Evolutionary conservation across 495 filamentous ascomycete species (phyloP).

Genomic region (Rostrohypoxylon terebratum): DNA sequence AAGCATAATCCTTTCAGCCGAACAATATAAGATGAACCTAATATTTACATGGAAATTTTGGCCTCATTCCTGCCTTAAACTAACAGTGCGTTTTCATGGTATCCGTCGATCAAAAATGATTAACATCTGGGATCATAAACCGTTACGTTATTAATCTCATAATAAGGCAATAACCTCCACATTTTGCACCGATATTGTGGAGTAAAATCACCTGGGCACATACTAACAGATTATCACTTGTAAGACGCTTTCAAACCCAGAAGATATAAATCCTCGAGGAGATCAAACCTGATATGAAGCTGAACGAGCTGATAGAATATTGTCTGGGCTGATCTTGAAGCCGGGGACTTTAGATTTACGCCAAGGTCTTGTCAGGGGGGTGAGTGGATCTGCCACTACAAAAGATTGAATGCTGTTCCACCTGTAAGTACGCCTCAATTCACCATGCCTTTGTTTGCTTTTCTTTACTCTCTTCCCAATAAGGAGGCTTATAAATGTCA

Average conservation of each 20-base stretch:
- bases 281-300: slow-evolving; percentile 41
- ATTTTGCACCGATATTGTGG: slow-evolving; percentile 12
- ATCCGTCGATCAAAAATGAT: slow-evolving; percentile 49
- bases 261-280: slow-evolving; percentile 19
- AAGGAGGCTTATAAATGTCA: not conserved
- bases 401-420: slow-evolving; percentile 1
- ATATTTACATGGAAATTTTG: slow-evolving; percentile 48
- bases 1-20: slow-evolving; percentile 46
- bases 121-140: slow-evolving; percentile 34
- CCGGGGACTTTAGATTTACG: slow-evolving; percentile 28
- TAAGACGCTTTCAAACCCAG: not conserved
- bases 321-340: slow-evolving; percentile 26
- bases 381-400: slow-evolving; percentile 29
- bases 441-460: not conserved
- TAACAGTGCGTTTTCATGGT: slow-evolving; percentile 25
- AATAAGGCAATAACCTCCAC: slow-evolving; percentile 34
- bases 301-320: slow-evolving; percentile 19
- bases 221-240: slow-evolving; percentile 20
- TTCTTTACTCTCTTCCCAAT: not conserved
- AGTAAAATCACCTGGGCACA: slow-evolving; percentile 3
- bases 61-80: slow-evolving; percentile 35
- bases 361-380: slow-evolving; percentile 24
- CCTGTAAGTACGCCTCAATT: slow-evolving; percentile 2
- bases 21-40: slow-evolving; percentile 57
- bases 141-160: slow-evolving; percentile 15